Conservation (phyloP, 2,329 filamentous ascomycete genomes). For the Teratosphaeria epicoccoides region DNA sequence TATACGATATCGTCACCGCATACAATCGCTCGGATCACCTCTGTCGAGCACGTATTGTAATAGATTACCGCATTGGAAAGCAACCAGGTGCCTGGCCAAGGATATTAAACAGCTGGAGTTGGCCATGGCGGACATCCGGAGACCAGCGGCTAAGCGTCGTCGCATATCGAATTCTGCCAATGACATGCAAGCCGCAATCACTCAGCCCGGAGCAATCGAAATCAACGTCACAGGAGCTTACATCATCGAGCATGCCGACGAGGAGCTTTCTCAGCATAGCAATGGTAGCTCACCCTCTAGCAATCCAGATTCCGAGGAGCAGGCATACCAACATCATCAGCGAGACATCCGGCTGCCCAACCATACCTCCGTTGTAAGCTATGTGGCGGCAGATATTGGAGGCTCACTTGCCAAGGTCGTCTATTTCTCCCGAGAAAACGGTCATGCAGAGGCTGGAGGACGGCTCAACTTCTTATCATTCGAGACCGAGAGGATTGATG, state of each 20-base stretch:
- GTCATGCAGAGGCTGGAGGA: slow-evolving; percentile 59
- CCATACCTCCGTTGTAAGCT: slow-evolving; percentile 88
- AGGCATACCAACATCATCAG: slow-evolving; percentile 59
- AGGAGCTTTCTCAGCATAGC: slow-evolving; percentile 20
- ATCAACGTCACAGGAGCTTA: slow-evolving; percentile 97
- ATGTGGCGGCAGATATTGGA: slow-evolving; percentile 96
- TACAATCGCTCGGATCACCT: too few relatives aligned
- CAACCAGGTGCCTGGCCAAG: background rate
- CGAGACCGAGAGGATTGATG: slow-evolving; percentile 87
- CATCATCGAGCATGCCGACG: slow-evolving; percentile 72
- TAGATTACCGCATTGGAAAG: background rate
- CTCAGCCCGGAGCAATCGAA: slow-evolving; percentile 59
- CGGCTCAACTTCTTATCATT: slow-evolving; percentile 92
- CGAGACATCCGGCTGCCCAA: slow-evolving; percentile 94
- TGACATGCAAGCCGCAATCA: slow-evolving; percentile 43
- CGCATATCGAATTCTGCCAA: slow-evolving; percentile 27
- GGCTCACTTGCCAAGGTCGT: slow-evolving; percentile 93
- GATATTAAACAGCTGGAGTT: background rate
- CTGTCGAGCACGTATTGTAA: background rate
- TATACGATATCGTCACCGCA: too few relatives aligned
- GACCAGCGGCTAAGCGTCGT: slow-evolving; percentile 40
- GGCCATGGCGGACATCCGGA: slow-evolving; percentile 74
- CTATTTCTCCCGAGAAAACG: slow-evolving; percentile 78
- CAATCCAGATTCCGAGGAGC: slow-evolving; percentile 33
- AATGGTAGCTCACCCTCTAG: slow-evolving; percentile 30